These are phyloP conservation scores for Hypomontagnella submonticulosa DNA, from an alignment of 495 filamentous ascomycete genomes.

Conservation along the genomic window DNA sequence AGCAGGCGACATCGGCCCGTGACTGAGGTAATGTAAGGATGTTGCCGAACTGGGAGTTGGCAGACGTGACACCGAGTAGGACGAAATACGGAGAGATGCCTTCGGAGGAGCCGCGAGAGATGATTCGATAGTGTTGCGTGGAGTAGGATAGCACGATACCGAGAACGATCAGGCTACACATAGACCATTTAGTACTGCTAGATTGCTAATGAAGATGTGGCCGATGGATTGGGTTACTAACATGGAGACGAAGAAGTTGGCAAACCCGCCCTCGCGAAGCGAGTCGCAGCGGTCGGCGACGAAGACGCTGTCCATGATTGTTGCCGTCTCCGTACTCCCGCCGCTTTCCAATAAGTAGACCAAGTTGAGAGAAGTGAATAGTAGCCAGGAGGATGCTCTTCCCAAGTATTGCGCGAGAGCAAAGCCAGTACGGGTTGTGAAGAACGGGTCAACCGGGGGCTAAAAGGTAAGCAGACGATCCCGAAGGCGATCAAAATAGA, in stretches of 20 bases:
- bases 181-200: conserved; percentile 18
- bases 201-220: neutral
- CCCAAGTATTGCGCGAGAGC: conserved; percentile 14
- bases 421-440: conserved; percentile 20
- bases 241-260: conserved; percentile 73
- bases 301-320: conserved; percentile 51
- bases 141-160: conserved; percentile 95
- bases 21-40: conserved; percentile 85
- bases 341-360: neutral
- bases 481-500: conserved; percentile 27
- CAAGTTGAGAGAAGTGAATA: neutral
- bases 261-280: conserved; percentile 63
- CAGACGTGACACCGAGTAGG: conserved; percentile 88
- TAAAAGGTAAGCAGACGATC: conserved; percentile 25
- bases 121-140: conserved; percentile 93
- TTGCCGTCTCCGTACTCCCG: conserved; percentile 1
- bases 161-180: conserved; percentile 78
- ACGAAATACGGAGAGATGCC: conserved; percentile 96
- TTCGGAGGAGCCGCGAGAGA: conserved; percentile 85
- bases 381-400: neutral
- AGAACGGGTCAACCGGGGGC: conserved; percentile 20
- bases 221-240: conserved; percentile 46
- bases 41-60: conserved; percentile 88
- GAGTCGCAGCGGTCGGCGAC: conserved; percentile 59
- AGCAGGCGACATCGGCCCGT: conserved; percentile 83